Base-by-base conservation (phyloP, 2,329 filamentous ascomycete genomes). In the Epichloe gansuensis region DNA sequence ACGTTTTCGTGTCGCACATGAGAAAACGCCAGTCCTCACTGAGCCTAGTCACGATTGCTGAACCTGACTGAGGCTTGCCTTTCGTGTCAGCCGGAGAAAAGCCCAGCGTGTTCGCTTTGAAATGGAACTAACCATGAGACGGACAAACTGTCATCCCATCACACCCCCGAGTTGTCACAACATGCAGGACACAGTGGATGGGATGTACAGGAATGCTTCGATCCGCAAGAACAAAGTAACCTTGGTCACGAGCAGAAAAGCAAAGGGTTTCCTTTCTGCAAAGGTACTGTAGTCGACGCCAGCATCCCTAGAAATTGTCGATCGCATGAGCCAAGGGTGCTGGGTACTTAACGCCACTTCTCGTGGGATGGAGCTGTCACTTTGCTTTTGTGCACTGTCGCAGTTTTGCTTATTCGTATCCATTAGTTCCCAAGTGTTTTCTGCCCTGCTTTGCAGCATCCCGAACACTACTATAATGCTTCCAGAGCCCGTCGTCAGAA, bases 381-480 rank as follows among this genome's bases (percentile, higher is more conserved):
- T 52, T 55, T 56, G 46, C 54, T 56, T 56, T 55, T 52, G 48
- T 23, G 51, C 51, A 53, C 34, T 48, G 44, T 52, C 46, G 49
- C 28, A 42, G 44, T 51, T 53, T 53, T 53, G 44, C 51, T 51
- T 53, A 17, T 55, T 55, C 25, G 25, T 13, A 37, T n/a, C 25
- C 50, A 31, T 41, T 44, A 48, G 47, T n/a, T 34, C 25, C 38
- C 34, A 38, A 37, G 43, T 28, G 13, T 37, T 4, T 17, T 46
- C 41, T 54, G 54, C 54, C 57, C 46, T 55, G 39, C 45, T 35
- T 48, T 38, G 46, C 28, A 44, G 48, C 53, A 48, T 48, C 43
- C 35, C 39, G 37, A 37, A 43, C 47, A 51, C 50, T 54, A 48
- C 54, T 52, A 51, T 52, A 55, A 50, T 52, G 50, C 48, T 39